Percentiles rank a stretch among this genome's conserved stretches.
These are phyloP conservation scores for Pseudocercospora crystallina DNA, from an alignment of 2,329 filamentous ascomycete species.

Conservation along the genomic window DNA sequence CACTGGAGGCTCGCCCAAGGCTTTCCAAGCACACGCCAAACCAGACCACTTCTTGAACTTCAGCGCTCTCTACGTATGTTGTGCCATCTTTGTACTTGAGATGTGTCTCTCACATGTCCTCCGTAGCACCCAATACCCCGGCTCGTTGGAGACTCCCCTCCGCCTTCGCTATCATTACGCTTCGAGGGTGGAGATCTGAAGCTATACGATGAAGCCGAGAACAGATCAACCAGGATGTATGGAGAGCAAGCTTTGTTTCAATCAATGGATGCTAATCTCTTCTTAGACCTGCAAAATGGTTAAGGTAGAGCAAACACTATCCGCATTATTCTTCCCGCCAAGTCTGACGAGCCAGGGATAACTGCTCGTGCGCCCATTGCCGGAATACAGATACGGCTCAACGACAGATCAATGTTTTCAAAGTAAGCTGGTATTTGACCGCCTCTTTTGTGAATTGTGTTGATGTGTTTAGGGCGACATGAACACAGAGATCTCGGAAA, in stretches of 20 bases:
- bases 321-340: background rate
- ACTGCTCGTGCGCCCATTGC: conserved; percentile 30
- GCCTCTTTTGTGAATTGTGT: background rate
- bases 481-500: conserved; percentile 17
- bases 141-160: conserved; percentile 13
- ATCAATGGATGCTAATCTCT: background rate
- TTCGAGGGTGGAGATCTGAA: conserved; percentile 21
- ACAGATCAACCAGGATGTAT: conserved; percentile 19
- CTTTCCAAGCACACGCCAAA: conserved; percentile 15
- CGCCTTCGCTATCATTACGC: conserved; percentile 7
- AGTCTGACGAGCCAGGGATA: conserved; percentile 23
- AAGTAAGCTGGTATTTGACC: conserved; percentile 11
- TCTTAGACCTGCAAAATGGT: conserved; percentile 22
- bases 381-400: conserved; percentile 33
- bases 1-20: conserved; percentile 13
- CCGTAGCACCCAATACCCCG: conserved; percentile 21
- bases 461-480: conserved; percentile 9
- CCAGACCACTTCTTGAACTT: conserved; percentile 18
- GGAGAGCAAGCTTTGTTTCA: background rate
- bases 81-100: background rate
- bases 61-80: conserved; percentile 13
- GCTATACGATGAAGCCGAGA: conserved; percentile 17
- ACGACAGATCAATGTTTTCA: conserved; percentile 34
- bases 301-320: conserved; percentile 14
- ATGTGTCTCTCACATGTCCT: too few species aligned